Evolutionary conservation across 805 yeast genomes (phyloP).

Genomic region (Alloascoidea africana): DNA sequence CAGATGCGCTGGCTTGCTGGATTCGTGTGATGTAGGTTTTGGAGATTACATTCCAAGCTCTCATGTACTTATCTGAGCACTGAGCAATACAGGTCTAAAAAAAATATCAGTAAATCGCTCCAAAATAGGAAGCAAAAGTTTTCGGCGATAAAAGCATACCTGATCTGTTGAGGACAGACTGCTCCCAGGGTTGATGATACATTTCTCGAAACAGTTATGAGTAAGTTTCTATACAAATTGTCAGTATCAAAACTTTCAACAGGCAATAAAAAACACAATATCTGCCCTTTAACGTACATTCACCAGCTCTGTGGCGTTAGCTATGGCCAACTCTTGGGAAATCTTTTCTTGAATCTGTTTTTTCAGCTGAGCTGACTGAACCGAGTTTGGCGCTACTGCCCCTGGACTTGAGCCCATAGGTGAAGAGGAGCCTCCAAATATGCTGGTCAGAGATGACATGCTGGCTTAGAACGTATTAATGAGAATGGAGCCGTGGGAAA

Average conservation of each 20-base stretch:
- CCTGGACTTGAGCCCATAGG: conserved; percentile 2
- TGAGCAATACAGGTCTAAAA: conserved; percentile 42
- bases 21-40: conserved; percentile 64
- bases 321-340: conserved; percentile 75
- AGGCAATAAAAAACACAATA: background rate
- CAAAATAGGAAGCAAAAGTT: background rate
- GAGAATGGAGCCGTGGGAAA: background rate
- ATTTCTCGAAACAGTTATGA: conserved; percentile 74
- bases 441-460: background rate
- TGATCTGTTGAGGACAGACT: conserved; percentile 35
- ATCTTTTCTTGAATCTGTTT: conserved; percentile 55
- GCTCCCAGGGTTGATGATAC: conserved; percentile 49
- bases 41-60: conserved; percentile 79
- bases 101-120: conserved; percentile 5
- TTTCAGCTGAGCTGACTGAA: conserved; percentile 29
- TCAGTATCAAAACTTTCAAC: background rate
- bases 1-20: conserved; percentile 34
- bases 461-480: background rate
- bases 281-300: conserved; percentile 22
- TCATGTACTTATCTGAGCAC: conserved; percentile 79
- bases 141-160: conserved; percentile 8
- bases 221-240: conserved; percentile 39
- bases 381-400: background rate
- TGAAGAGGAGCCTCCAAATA: background rate
- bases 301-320: conserved; percentile 79